Evolutionary conservation across 2,329 filamentous ascomycete genomes (phyloP), one percentile per base, ranked within the genome.

Genomic region (Trichoderma lentiforme): DNA sequence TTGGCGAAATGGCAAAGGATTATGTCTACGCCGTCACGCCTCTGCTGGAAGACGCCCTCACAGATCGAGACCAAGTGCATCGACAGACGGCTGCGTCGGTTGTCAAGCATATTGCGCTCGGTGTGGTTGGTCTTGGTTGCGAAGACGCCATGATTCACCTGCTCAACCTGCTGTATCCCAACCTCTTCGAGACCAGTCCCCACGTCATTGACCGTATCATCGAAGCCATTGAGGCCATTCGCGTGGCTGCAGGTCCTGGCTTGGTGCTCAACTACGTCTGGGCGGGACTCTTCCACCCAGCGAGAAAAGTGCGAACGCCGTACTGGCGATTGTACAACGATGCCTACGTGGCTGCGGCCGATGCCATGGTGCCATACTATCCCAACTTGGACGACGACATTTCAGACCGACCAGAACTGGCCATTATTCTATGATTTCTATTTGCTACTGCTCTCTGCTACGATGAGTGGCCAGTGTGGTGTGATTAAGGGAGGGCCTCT

Each of bases 1-100:
- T 99, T 81, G 96, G 96, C 74, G 96, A 99, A 83, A 98, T 99
- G 96, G 94, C 94, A 74, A 99, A 98, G 84, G 96, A 99, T 82
- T 99, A 99, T 81, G 96, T 99, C 79, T 99, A 99, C 79, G 96
- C 97, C 21, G 95, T 99, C 39, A 98, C 95, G 2, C 96, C 96
- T 7, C 86, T 99, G 11, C 90, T 99, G 2, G 96, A 99, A 80
- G 96, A 99, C 80, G 96, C 97, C 3, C 90, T 99, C 73, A 98
- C 98, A 82, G 96, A 99, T 82, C 92, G 96, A 73, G 96, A 99
- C 81, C 96, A 99, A 83, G 96, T 99, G 1, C 96, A 99, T 83
- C 91, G 96, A 32, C 96, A 99, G 82, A 99, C 96, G 1, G 96
- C 96, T 1, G 96, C 96, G 30, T 94, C 92, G 1, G 96, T 98